phyloP scores from a whole-genome alignment of 352 stramenopile species.

The Pythium brachiatum region DNA sequence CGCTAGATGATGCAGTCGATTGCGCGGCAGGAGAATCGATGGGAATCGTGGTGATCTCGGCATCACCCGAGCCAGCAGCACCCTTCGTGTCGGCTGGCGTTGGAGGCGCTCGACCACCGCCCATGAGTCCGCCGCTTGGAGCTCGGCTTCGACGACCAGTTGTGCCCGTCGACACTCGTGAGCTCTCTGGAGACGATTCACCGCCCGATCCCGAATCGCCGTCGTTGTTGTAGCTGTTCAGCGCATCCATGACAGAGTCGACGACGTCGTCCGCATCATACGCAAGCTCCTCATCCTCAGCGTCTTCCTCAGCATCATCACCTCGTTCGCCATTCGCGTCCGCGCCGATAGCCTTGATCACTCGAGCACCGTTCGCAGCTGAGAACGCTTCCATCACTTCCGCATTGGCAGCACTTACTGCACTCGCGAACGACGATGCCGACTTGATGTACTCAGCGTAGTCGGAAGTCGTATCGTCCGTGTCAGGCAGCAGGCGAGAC shows the following conservation, averaged over 20 bases:
- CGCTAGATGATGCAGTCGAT: conserved; percentile 7
- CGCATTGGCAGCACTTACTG: neutral
- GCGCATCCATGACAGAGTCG: conserved; percentile 23
- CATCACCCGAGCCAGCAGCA: neutral
- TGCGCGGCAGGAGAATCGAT: conserved; percentile 13
- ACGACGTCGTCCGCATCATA: conserved; percentile 27
- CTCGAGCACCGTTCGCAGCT: conserved; percentile 5
- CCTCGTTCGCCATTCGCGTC: neutral
- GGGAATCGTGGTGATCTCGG: neutral
- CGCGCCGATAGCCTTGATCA: conserved; percentile 24
- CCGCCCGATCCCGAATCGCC: conserved; percentile 25
- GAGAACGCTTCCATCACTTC: conserved; percentile 24
- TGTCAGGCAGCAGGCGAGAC: conserved; percentile 76
- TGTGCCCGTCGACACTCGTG: neutral
- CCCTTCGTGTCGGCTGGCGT: conserved; percentile 5
- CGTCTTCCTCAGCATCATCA: conserved; percentile 26
- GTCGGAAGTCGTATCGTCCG: conserved; percentile 60
- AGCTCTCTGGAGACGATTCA: conserved; percentile 13
- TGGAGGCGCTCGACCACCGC: conserved; percentile 4
- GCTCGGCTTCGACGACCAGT: conserved; percentile 11
- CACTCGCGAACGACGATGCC: conserved; percentile 1
- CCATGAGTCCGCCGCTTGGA: conserved; percentile 26
- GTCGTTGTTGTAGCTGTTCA: conserved; percentile 23
- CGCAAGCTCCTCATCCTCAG: conserved; percentile 38
- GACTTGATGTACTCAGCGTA: conserved; percentile 42